These are phyloP conservation scores for Chlamydomonas sphaeroides DNA, from an alignment of 139 green algal species.

Conservation along the genomic window DNA sequence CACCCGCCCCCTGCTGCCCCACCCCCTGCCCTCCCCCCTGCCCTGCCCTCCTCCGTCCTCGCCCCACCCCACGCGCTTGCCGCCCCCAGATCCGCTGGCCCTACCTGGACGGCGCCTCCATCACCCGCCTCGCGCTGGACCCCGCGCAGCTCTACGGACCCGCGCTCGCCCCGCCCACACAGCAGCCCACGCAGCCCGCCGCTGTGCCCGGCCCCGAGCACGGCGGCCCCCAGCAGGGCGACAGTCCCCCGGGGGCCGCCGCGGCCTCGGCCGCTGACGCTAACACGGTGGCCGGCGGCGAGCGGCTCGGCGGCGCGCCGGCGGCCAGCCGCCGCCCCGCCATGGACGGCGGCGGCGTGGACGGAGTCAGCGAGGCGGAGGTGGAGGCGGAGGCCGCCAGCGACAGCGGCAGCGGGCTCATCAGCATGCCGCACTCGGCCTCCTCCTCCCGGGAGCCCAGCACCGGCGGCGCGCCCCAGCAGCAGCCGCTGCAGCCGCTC, in stretches of 20 bases:
- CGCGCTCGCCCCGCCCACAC: neutral
- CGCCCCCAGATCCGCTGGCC: conserved; percentile 42
- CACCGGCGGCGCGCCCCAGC: neutral
- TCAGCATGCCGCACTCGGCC: neutral
- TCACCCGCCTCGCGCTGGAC: conserved; percentile 8
- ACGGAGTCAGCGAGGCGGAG: too few relatives aligned
- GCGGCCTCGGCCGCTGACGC: neutral
- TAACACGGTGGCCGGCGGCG: neutral
- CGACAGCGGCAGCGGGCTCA: neutral
- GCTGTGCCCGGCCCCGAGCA: neutral
- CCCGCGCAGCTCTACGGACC: neutral
- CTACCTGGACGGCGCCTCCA: conserved; percentile 50
- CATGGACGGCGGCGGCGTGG: too few relatives aligned
- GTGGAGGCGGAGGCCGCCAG: neutral
- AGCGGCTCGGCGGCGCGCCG: neutral
- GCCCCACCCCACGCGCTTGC: neutral
- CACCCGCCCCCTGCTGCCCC: neutral
- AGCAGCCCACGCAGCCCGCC: too few relatives aligned
- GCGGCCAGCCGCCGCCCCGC: neutral
- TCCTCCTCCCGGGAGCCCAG: neutral
- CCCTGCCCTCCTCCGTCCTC: too few relatives aligned
- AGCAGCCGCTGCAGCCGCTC: neutral
- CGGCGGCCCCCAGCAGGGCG: too few relatives aligned
- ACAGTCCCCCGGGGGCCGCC: too few relatives aligned
- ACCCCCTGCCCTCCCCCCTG: neutral